Conservation (phyloP, 1,139 yeast genomes). For the Lipomyces yarrowii region DNA sequence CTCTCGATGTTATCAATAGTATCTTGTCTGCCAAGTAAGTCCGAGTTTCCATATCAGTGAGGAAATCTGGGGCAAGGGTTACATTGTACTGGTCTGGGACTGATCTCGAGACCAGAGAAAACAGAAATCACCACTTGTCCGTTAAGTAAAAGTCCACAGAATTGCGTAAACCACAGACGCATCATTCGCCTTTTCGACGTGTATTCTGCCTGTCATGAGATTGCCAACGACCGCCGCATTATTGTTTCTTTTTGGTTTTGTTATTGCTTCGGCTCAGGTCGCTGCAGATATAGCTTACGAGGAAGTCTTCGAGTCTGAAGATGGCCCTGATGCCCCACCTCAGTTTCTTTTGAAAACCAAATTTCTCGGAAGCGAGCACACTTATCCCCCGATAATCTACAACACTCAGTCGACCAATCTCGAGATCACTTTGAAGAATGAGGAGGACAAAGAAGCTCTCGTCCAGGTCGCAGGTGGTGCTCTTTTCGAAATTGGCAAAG, state of each 20-base stretch:
- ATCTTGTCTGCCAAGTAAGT: no score
- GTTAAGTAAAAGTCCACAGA: neutral
- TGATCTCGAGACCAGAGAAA: neutral
- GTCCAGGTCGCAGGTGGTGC: conserved; percentile 78
- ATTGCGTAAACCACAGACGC: neutral
- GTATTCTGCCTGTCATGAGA: neutral
- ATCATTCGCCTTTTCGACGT: neutral
- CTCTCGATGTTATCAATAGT: neutral
- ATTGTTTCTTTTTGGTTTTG: conserved; percentile 12
- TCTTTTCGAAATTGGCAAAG: conserved; percentile 46
- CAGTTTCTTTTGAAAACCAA: conserved; percentile 16
- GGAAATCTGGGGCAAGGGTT: neutral
- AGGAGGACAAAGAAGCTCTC: conserved; percentile 56
- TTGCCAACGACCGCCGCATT: conserved; percentile 4
- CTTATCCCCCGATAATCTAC: conserved; percentile 28
- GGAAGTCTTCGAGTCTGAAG: conserved; percentile 7
- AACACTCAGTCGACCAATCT: conserved; percentile 62
- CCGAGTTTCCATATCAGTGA: no score
- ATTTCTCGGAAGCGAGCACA: conserved; percentile 10
- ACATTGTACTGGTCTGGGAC: neutral
- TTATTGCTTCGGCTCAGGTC: conserved; percentile 9
- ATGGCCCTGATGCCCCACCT: conserved; percentile 10
- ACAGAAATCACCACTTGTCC: neutral
- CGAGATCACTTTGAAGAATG: conserved; percentile 57
- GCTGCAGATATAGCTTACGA: neutral